Base-by-base conservation (phyloP, 1,284 basidiomycete species). In the Puccinia polysora region DNA sequence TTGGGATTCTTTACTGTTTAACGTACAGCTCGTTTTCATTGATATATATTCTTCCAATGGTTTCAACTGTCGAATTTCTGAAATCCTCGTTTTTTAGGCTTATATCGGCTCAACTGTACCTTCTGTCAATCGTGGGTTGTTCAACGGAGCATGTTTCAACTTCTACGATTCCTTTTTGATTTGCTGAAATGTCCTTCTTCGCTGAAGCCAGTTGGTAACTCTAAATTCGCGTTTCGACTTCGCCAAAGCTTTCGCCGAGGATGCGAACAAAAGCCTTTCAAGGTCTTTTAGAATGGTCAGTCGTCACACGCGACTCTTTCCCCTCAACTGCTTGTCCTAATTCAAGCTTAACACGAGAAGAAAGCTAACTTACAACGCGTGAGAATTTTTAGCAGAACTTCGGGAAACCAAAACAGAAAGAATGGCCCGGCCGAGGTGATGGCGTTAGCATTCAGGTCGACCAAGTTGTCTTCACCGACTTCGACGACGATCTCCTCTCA, bases 171-270 rank as follows among this genome's bases (percentile, higher is more conserved):
- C 25, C 28, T 36, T 53, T 15, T 36, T 20, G n/a, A 50, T 2
- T 18, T 36, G 23, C 14, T 34, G 6, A 15, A 3, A 45, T 28
- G 2, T 47, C 14, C 15, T 65, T 45, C 28, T n/a, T 32, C 4
- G 25, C 18, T 50, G 20, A 50, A 63, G 14, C 36, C 15, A 65
- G 64, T 52, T 65, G 50, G 49, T 65, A 25, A 65, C 64, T 34
- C 55, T 65, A 50, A 65, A 65, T 36, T 65, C 64, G 25, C 50
- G 64, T 30, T 64, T 64, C 50, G 62, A 64, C 62, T 64, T 64
- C 15, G 62, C 62, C 20, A 64, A 64, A n/a, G 62, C 62, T n/a
- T 64, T 64, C 14, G 62, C 62, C 18, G 62, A 64, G 34, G 62
- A 64, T 64, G 49, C 62, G 18, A 60, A 64, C 62, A 64, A 64